Evolutionary conservation across 495 filamentous ascomycete genomes (phyloP).

Genomic region (Penicillium pancosmium): DNA sequence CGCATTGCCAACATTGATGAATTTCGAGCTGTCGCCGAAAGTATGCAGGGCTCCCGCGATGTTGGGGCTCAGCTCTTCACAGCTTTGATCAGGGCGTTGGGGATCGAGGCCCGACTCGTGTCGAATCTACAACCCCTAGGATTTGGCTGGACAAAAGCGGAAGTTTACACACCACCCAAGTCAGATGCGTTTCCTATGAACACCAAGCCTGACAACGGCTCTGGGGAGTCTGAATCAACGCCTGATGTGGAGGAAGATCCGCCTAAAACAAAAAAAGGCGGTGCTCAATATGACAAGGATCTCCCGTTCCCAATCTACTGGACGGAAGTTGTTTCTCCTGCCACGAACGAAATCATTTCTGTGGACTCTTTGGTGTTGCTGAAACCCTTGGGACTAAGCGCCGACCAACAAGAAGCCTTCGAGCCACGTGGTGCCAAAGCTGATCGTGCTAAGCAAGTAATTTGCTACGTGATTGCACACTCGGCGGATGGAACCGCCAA

Average conservation of each 20-base stretch:
- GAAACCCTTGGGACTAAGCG: conserved; percentile 64
- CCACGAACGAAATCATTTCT: conserved; percentile 73
- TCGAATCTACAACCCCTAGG: conserved; percentile 85
- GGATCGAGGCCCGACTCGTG: conserved; percentile 78
- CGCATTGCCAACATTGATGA: conserved; percentile 63
- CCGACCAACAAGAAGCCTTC: conserved; percentile 72
- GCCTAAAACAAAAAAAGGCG: conserved; percentile 12
- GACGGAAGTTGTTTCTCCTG: conserved; percentile 83
- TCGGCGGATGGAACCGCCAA: conserved; percentile 87
- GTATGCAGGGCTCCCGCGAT: conserved; percentile 82
- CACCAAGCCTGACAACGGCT: conserved; percentile 16
- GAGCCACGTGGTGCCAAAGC: conserved; percentile 82
- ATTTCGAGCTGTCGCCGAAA: conserved; percentile 68
- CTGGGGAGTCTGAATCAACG: conserved; percentile 18
- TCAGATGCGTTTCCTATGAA: conserved; percentile 36
- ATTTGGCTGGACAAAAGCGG: conserved; percentile 87
- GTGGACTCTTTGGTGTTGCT: conserved; percentile 75
- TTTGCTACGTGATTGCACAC: conserved; percentile 88
- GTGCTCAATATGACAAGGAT: conserved; percentile 59
- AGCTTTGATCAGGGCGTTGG: conserved; percentile 79
- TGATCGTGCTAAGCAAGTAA: conserved; percentile 83
- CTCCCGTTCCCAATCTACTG: conserved; percentile 88
- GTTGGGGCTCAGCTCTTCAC: conserved; percentile 90
- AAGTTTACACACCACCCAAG: conserved; percentile 56
- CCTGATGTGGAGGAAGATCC: conserved; percentile 14